These are phyloP conservation scores for Climacium dendroides DNA, from an alignment of 225 moss, liverwort and hornwort genomes.

Conservation along the genomic window DNA sequence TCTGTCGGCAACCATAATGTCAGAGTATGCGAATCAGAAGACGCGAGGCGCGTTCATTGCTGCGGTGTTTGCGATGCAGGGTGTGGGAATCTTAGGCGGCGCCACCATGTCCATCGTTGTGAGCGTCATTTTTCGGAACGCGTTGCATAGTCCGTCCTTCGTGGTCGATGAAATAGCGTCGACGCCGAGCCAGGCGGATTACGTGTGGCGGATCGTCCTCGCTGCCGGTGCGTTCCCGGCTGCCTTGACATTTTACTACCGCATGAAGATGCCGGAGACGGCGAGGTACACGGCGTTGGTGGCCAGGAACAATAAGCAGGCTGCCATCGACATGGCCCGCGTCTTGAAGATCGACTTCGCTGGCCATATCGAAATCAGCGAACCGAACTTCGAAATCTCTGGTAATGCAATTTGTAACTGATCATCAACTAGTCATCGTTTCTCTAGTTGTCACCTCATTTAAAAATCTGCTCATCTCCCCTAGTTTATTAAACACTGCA, in stretches of 20 bases:
- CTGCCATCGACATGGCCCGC: neutral
- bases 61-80: slow-evolving; percentile 1
- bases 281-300: slow-evolving; percentile 2
- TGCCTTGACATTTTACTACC: neutral
- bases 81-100: neutral
- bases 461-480: no score
- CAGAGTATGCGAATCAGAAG: neutral
- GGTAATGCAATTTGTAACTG: neutral
- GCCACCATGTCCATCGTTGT: neutral
- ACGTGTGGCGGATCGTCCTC: slow-evolving; percentile 30
- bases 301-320: neutral
- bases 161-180: neutral
- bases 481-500: neutral
- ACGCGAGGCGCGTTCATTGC: slow-evolving; percentile 1
- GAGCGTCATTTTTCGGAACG: neutral
- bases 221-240: slow-evolving; percentile 5
- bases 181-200: slow-evolving; percentile 30
- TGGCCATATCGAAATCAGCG: neutral
- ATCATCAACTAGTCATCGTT: neutral
- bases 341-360: neutral
- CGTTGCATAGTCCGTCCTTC: neutral
- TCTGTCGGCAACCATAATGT: neutral
- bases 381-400: neutral
- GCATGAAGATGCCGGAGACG: slow-evolving; percentile 2
- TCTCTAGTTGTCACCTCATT: neutral